Evolutionary conservation across 1,139 yeast species (phyloP), one percentile per base, ranked within the genome.

Genomic region (Taphrina communis): DNA sequence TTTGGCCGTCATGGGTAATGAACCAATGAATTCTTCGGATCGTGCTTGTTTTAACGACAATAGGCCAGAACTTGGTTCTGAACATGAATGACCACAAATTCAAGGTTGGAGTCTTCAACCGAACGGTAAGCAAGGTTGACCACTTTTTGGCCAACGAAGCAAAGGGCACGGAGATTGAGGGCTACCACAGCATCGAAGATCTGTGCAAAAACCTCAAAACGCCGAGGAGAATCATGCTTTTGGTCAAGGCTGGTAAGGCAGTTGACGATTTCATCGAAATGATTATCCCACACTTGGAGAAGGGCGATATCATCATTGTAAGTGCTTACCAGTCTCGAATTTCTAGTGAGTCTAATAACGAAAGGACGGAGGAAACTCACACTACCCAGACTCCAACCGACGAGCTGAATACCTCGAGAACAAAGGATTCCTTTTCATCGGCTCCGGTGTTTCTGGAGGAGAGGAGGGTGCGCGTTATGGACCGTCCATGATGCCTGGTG

Each of bases 381-480:
- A 93, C 82, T 94, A 88, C 95, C 97, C 97, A 81, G 99, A 94
- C 83, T 81, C 97, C 71, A 92, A 92, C 89, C 92, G 99, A 84
- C 91, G 99, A 83, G 91, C 82, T 84, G 95, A 85, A 70, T 96
- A 91, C 78, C 87, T 94, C 80, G 88, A 90, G 81, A 82, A 82
- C 72, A 88, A 93, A 85, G 98, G 97, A 65, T 88, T 93, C 78
- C 84, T 88, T 75, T 94, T 92, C 77, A 99, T 94, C 74, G 99
- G 99, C 77, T 91, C 97, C 73, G 99, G 99, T 89, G 99, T 94
- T 74, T 94, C 98, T 76, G 99, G 99, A 83, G 99, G 99, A 85
- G 99, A 94, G 83, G 99, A 94, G 82, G 99, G 99, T 86, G 99
- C 99, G 77, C 91, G 99, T 84, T 86, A 90, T 81, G 99, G 99